phyloP scores from a whole-genome alignment of 768 basidiomycete species.

The Agaricus sinodeliciosus region DNA sequence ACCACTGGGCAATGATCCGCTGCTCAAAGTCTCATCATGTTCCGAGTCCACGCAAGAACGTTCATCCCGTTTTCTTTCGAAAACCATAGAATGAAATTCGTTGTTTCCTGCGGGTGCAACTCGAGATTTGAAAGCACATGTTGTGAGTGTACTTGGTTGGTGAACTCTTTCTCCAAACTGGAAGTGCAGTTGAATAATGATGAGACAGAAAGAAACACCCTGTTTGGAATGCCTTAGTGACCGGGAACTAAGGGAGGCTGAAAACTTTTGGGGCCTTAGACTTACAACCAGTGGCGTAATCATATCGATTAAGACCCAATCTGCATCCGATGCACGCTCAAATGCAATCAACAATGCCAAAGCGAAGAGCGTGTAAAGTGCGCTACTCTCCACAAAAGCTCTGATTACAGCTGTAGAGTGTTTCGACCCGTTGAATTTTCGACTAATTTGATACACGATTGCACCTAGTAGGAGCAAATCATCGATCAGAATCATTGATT shows the following conservation, averaged over 20 bases:
- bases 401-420: not conserved
- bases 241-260: not conserved
- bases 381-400: constrained; percentile 5
- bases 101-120: too few relatives aligned
- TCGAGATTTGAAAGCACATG: not conserved
- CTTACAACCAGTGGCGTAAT: constrained; percentile 7
- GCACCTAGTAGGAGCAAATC: not conserved
- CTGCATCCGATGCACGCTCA: constrained; percentile 1
- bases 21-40: too few relatives aligned
- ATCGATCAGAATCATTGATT: not conserved
- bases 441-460: not conserved
- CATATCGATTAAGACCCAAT: constrained; percentile 7
- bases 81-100: too few relatives aligned
- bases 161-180: not conserved
- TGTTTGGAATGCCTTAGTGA: not conserved
- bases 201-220: constrained; percentile 5
- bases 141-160: not conserved
- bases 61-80: too few relatives aligned
- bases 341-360: constrained; percentile 2
- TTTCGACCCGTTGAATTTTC: not conserved
- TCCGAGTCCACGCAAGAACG: too few relatives aligned
- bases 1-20: too few relatives aligned
- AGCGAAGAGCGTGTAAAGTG: constrained; percentile 5
- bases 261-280: not conserved
- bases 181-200: constrained; percentile 1